Percentiles rank a stretch among this genome's conserved stretches.
Conservation (phyloP, 108 stramenopile genomes). For the Pelagomonas calceolata region DNA sequence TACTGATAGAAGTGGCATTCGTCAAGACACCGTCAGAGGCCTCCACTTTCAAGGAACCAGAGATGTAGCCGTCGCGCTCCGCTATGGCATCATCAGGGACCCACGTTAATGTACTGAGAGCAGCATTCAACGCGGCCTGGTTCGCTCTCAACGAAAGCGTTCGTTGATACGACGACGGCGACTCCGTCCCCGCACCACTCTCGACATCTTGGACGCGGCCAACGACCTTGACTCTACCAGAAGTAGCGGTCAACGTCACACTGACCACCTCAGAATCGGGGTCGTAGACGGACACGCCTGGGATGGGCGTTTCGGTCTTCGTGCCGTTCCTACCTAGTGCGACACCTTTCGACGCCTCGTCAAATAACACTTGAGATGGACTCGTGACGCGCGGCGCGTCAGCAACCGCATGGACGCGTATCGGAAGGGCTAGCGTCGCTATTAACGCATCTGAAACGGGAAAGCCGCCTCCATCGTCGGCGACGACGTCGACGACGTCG, state of each 20-base stretch:
- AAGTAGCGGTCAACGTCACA: neutral
- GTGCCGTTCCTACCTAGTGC: neutral
- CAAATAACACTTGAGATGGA: neutral
- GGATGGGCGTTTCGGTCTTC: neutral
- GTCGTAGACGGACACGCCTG: neutral
- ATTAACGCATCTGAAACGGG: neutral
- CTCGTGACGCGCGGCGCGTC: neutral
- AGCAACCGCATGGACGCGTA: neutral
- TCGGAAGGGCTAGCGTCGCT: neutral
- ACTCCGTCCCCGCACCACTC: too few species aligned
- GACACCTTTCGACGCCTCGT: neutral
- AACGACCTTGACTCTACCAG: neutral
- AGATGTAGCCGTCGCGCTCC: too few species aligned
- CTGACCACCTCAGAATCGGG: neutral
- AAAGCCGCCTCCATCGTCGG: neutral
- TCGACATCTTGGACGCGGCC: neutral
- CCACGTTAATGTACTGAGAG: neutral
- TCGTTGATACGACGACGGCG: too few species aligned
- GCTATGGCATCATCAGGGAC: neutral
- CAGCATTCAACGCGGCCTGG: neutral
- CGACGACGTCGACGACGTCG: neutral
- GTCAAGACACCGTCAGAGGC: neutral
- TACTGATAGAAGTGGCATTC: neutral
- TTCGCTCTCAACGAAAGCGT: neutral
- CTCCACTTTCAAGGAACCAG: neutral